Evolutionary conservation across 2,329 filamentous ascomycete genomes (phyloP).

Genomic region (Tolypocladium guangdongense): DNA sequence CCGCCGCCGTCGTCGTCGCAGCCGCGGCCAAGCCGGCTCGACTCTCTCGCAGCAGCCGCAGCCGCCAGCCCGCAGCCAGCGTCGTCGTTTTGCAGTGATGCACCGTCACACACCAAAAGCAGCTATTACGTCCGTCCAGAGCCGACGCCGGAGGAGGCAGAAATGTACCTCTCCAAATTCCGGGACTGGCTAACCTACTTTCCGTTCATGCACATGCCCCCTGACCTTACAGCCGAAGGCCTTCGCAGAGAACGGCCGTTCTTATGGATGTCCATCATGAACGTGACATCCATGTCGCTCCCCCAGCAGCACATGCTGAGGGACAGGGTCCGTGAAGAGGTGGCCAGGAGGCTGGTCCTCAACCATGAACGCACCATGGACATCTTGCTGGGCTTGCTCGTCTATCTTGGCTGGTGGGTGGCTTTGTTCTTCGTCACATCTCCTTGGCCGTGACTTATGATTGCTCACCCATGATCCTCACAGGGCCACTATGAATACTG

Average conservation of each 20-base stretch:
- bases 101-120: background rate
- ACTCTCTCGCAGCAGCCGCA: constrained; percentile 25
- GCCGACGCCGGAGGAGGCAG: constrained; percentile 24
- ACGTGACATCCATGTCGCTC: constrained; percentile 31
- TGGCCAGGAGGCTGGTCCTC: constrained; percentile 35
- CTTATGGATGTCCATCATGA: constrained; percentile 37
- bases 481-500: constrained; percentile 28
- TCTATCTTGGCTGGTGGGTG: constrained; percentile 2
- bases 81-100: background rate
- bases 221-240: constrained; percentile 23
- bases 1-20: constrained; percentile 5
- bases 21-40: constrained; percentile 17
- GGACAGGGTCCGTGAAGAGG: constrained; percentile 28
- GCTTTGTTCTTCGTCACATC: no score
- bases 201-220: constrained; percentile 32
- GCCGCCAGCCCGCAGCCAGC: constrained; percentile 6
- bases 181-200: constrained; percentile 29
- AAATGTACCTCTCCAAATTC: constrained; percentile 29
- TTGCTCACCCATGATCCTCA: background rate
- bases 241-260: constrained; percentile 33
- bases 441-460: background rate
- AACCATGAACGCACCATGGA: constrained; percentile 40
- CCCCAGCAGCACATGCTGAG: constrained; percentile 27
- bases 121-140: constrained; percentile 12
- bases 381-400: constrained; percentile 38